Conservation (phyloP, 2,329 filamentous ascomycete species). For the Thelonectria blattea region DNA sequence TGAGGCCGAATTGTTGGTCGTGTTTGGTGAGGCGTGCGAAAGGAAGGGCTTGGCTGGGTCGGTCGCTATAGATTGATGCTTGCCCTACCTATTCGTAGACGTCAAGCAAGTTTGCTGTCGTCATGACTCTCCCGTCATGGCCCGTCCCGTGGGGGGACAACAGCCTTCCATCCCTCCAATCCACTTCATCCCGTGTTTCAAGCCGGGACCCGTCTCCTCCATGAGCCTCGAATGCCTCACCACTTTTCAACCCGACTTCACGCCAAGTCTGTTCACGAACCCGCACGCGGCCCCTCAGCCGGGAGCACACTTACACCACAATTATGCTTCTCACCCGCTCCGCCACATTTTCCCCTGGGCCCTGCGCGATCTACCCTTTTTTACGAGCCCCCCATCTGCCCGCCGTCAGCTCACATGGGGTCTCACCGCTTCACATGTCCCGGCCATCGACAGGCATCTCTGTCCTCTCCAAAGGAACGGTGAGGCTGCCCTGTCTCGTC, state of each 20-base stretch:
- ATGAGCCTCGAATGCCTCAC: no score
- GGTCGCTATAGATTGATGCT: no score
- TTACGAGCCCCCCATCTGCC: neutral
- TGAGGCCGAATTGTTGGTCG: neutral
- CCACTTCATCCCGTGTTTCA: no score
- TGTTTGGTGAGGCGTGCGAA: no score
- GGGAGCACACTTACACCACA: neutral
- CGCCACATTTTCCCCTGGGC: neutral
- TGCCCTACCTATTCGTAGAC: no score
- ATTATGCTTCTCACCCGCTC: neutral
- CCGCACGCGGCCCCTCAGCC: neutral
- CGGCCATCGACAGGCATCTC: constrained; percentile 6
- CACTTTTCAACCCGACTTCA: neutral
- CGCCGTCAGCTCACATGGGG: constrained; percentile 13
- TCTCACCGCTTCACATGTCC: constrained; percentile 8
- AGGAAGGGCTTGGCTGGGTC: no score
- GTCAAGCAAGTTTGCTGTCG: no score
- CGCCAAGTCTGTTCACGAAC: no score
- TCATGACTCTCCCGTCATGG: no score
- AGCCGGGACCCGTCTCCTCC: no score
- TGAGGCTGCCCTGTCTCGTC: constrained; percentile 6
- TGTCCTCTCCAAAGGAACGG: neutral
- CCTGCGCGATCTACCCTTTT: neutral
- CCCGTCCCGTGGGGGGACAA: no score
- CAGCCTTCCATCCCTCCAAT: no score